phyloP scores from a whole-genome alignment of 495 filamentous ascomycete species.

The Podospora fimiseda region DNA sequence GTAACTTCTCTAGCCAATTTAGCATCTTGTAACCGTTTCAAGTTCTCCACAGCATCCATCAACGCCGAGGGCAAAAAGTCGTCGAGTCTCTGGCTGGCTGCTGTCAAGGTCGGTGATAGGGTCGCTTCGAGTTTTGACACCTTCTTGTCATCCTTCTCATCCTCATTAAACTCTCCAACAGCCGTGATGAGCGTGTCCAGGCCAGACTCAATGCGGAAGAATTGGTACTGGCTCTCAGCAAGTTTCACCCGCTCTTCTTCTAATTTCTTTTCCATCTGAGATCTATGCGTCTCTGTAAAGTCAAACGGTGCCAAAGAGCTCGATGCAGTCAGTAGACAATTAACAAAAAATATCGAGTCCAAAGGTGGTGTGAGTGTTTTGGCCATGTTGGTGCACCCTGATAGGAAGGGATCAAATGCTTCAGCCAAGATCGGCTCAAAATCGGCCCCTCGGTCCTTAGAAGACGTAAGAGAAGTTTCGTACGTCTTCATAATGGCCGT shows the following conservation, averaged over 20 bases:
- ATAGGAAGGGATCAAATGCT: constrained; percentile 80
- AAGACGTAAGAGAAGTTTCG: constrained; percentile 65
- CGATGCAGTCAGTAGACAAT: constrained; percentile 62
- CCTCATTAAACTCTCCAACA: constrained; percentile 36
- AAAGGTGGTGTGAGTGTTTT: constrained; percentile 51
- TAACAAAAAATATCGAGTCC: constrained; percentile 71
- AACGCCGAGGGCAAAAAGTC: constrained; percentile 86
- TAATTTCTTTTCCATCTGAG: constrained; percentile 42
- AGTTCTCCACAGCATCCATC: constrained; percentile 80
- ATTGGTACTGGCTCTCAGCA: constrained; percentile 54
- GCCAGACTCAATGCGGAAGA: constrained; percentile 69
- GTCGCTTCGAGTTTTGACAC: constrained; percentile 45
- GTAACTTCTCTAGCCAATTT: constrained; percentile 66
- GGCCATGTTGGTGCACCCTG: constrained; percentile 63
- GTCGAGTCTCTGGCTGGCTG: constrained; percentile 72
- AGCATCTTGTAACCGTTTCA: constrained; percentile 65
- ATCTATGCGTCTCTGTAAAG: constrained; percentile 45
- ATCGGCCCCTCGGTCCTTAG: constrained; percentile 50
- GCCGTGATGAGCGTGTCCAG: constrained; percentile 62
- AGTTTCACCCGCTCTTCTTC: constrained; percentile 40
- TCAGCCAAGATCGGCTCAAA: constrained; percentile 76
- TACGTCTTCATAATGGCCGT: constrained; percentile 71
- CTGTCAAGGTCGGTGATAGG: constrained; percentile 54
- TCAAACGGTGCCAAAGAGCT: constrained; percentile 45
- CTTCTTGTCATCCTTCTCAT: constrained; percentile 30